Evolutionary conservation across 1,139 yeast species (phyloP), one percentile per base, ranked within the genome.

Genomic region (Hyphopichia fennica): DNA sequence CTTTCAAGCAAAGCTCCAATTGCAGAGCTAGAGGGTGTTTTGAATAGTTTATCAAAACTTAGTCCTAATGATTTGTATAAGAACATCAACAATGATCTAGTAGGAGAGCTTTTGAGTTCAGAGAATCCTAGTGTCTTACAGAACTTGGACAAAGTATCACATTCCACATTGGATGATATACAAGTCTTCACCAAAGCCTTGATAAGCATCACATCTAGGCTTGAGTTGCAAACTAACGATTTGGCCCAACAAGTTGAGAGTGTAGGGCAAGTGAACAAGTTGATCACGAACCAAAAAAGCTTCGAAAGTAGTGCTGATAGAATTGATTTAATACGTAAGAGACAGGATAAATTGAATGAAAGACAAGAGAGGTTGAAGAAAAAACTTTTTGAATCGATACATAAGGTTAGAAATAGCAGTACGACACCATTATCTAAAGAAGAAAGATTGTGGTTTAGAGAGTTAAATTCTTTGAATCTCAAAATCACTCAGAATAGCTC

Each of bases 361-460:
- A 61, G 64, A 42, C 49, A 62, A 15, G 41, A 48, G 2, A 31
- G 22, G 1, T 42, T 70, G 20, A 65, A 65, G 39, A 41, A 45
- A 4, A 62, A 54, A 39, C 45, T 71, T 4, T 50, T 54, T n/a
- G 47, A 50, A 3, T 52, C 60, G 11, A 51, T 63, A 5, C 60
- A 60, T 35, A 49, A 51, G 15, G 41, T 55, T 11, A 58, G 54
- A 33, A 51, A 54, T 11, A 40, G 48, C 4, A 54, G 52, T 25
- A 46, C 62, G 1, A 46, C 65, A 11, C 75, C 75, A 3, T 49
- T 72, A 17, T 67, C 75, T 0, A 50, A 53, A 4, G 63, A 63
- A 5, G 79, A 73, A 46, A 58, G 50, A 37, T 41, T 44, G 4
- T 73, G 77, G 76, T 62, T 67, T 39, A 57, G 57, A 29, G 77